Conservation (phyloP, 805 yeast species). For the Hermanozyma aechmeae region DNA sequence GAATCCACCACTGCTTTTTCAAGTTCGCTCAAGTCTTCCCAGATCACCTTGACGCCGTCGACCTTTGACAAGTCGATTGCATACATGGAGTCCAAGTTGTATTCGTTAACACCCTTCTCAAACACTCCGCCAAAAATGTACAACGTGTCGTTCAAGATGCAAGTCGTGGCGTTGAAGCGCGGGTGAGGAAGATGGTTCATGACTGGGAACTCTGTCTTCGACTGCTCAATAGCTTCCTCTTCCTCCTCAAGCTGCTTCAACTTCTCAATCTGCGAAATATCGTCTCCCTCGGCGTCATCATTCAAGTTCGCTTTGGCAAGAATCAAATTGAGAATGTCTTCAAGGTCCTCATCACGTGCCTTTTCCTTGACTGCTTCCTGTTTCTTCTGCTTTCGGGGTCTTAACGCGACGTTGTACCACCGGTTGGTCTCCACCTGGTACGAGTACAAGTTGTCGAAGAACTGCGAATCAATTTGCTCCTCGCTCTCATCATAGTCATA, state of each 20-base stretch:
- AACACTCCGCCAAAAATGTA: conserved; percentile 86
- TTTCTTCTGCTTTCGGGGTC: conserved; percentile 50
- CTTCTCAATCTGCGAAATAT: conserved; percentile 25
- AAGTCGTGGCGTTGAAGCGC: conserved; percentile 76
- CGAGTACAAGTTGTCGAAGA: conserved; percentile 71
- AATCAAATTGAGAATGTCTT: conserved; percentile 67
- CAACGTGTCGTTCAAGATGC: conserved; percentile 76
- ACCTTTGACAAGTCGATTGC: conserved; percentile 76
- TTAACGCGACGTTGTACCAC: conserved; percentile 69
- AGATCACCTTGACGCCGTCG: conserved; percentile 78
- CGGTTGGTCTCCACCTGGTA: conserved; percentile 81
- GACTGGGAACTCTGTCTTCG: conserved; percentile 43
- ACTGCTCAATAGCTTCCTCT: conserved; percentile 29
- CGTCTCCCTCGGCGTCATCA: conserved; percentile 39
- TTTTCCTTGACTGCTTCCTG: conserved; percentile 30
- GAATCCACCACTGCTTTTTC: conserved; percentile 46
- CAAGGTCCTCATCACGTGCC: conserved; percentile 70
- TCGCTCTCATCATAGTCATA: conserved; percentile 93
- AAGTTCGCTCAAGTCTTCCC: conserved; percentile 75
- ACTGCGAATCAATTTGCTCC: conserved; percentile 76
- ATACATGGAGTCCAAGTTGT: conserved; percentile 75
- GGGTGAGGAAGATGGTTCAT: conserved; percentile 71
- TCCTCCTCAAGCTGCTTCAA: conserved; percentile 28
- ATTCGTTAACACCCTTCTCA: conserved; percentile 85
- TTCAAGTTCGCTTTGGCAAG: conserved; percentile 64